Base-by-base conservation (phyloP, 2,329 filamentous ascomycete species). In the Lachnellula hyalina region DNA sequence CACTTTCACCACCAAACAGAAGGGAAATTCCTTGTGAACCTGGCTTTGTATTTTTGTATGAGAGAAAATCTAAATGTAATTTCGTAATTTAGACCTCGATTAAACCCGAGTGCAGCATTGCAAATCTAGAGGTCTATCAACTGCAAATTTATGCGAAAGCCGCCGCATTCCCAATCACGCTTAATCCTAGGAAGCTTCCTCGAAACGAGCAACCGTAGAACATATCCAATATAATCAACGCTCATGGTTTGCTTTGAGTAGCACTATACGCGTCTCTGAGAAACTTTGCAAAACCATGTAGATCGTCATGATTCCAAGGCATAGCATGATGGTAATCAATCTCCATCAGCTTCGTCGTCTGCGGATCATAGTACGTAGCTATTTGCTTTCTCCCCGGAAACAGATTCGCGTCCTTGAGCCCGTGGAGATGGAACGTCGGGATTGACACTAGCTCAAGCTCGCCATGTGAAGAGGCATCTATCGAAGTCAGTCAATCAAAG, bases 241-340 rank as follows among this genome's bases (percentile, higher is more conserved):
- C 28, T 32, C 28, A 32, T 32, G 28, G 28, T 32, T 9, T 32
- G 28, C 28, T 9, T 40, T 11, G 12, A 40, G 36, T 40, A 40
- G 36, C 14, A 40, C 8, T 40, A 17, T 40, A 40, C 4, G 36
- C 36, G 14, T 40, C 17, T 40, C 5, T 15, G 36, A 40, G 15
- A 40, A 40, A 40, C 15, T 40, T 17, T 40, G 5, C 56, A 17
- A 64, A 57, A 23, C 47, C 54, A 35, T 56, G 32, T 5, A 63
- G 25, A 51, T 64, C 62, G 9, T 44, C 52, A 25, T 38, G 54
- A 34, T 54, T 50, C 62, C 62, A 64, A 5, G 62, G 62, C 62
- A 64, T 64, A 11, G 62, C 62, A 52, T 64, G 62, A 35, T 63
- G 62, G 57, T 64, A 64, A 17, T 60, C 54, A 42, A 64, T 63